A percentile compares a stretch with the other conserved stretches of the same genome.
These are phyloP conservation scores for Wickerhamomyces sp. DNA, from an alignment of 1,139 yeast genomes.

Conservation along the genomic window DNA sequence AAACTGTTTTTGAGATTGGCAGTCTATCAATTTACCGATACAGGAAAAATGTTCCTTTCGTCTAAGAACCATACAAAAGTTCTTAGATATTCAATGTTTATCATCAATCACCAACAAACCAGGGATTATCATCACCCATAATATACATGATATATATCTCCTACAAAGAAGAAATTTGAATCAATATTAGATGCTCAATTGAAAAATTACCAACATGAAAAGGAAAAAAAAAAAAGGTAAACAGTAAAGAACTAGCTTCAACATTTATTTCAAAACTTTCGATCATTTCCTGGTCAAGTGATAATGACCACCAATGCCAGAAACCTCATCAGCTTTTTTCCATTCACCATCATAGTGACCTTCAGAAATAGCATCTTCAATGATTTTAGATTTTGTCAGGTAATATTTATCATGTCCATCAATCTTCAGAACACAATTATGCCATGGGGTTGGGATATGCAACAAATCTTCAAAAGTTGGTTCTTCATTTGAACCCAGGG, in stretches of 20 bases:
- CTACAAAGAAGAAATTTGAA: too few relatives aligned
- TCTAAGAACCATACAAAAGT: too few relatives aligned
- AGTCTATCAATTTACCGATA: too few relatives aligned
- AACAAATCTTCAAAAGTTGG: slow-evolving; percentile 41
- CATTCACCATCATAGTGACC: slow-evolving; percentile 30
- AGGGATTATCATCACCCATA: too few relatives aligned
- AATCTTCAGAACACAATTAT: slow-evolving; percentile 47
- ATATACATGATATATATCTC: too few relatives aligned
- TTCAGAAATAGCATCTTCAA: slow-evolving; percentile 29
- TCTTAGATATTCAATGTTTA: too few relatives aligned
- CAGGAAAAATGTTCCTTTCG: too few relatives aligned
- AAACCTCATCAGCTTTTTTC: slow-evolving; percentile 24
- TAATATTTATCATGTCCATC: slow-evolving; percentile 26
- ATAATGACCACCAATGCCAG: slow-evolving; percentile 30
- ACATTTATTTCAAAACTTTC: background rate
- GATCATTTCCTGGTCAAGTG: background rate
- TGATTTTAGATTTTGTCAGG: slow-evolving; percentile 30
- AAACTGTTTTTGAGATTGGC: too few relatives aligned
- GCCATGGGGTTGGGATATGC: slow-evolving; percentile 68
- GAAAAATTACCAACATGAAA: background rate
- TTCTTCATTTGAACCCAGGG: slow-evolving; percentile 33
- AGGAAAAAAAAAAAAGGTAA: background rate
- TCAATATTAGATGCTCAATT: too few relatives aligned
- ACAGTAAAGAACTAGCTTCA: background rate
- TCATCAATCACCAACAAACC: too few relatives aligned